These are phyloP conservation scores for Oryza meyeriana DNA, from an alignment of 176 grass and related monocot genomes.

Conservation along the genomic window DNA sequence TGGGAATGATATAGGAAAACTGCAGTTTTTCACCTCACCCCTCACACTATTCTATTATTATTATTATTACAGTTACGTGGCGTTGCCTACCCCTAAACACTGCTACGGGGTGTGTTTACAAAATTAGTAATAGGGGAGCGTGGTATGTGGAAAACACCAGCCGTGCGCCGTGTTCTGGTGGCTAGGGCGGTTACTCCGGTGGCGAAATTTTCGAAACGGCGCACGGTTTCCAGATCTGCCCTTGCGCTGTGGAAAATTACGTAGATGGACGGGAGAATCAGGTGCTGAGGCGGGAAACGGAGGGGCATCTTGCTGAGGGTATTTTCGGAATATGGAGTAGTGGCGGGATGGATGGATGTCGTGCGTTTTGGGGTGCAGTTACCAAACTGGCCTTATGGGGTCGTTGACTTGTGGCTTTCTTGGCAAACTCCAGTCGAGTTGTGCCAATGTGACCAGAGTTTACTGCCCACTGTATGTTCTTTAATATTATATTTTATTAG, in stretches of 20 bases:
- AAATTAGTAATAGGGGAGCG: accelerated
- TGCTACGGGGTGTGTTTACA: accelerated
- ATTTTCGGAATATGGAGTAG: neutral
- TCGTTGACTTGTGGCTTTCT: neutral
- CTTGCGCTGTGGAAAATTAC: neutral
- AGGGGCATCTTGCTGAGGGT: neutral
- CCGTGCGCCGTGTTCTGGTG: neutral
- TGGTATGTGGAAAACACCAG: neutral
- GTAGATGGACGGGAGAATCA: neutral
- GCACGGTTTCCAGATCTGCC: neutral
- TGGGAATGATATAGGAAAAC: conserved; percentile 10
- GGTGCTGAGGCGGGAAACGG: neutral
- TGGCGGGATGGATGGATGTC: neutral
- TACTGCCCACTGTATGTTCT: no score
- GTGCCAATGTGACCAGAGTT: no score
- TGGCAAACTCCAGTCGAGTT: neutral
- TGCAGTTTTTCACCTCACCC: accelerated
- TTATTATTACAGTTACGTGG: no score
- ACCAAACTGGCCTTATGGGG: neutral
- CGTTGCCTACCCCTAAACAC: no score
- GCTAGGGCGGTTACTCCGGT: neutral
- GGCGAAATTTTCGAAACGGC: conserved; percentile 30
- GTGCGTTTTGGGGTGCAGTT: neutral
- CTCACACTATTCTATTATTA: accelerated
- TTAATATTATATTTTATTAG: no score